phyloP scores from a whole-genome alignment of 2,329 filamentous ascomycete species.

The Xylaria digitata region DNA sequence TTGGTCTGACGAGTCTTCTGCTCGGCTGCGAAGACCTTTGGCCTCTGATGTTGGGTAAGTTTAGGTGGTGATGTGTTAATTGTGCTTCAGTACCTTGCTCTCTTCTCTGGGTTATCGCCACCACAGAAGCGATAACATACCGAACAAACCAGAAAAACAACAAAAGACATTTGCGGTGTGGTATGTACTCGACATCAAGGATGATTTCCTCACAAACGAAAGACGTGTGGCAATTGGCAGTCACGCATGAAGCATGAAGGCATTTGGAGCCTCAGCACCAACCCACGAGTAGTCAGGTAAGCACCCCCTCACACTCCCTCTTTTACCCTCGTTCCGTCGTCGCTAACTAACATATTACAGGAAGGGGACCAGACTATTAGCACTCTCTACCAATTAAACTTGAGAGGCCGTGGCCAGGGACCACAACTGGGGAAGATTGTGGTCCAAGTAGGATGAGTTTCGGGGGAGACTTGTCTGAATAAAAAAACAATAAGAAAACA shows the following conservation, averaged over 20 bases:
- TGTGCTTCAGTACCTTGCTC: background rate
- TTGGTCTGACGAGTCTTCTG: background rate
- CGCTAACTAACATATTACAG: background rate
- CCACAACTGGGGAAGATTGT: no score
- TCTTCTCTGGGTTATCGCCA: background rate
- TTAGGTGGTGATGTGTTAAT: background rate
- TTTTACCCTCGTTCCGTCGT: background rate
- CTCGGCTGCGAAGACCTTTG: background rate
- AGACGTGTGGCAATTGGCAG: no score
- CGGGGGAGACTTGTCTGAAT: no score
- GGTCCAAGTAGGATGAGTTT: no score
- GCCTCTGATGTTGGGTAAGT: conserved; percentile 2
- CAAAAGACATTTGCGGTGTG: no score
- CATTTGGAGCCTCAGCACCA: background rate
- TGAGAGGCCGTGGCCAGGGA: no score
- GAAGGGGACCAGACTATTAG: background rate
- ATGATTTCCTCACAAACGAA: background rate
- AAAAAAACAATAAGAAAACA: no score
- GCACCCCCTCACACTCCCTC: background rate
- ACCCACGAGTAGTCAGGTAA: background rate
- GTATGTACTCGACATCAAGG: background rate
- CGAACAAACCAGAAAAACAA: no score
- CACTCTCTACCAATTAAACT: no score
- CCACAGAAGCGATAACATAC: no score
- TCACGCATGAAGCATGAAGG: background rate